Conservation (phyloP, 345 rosid species). For the Pseudoturritis turrita region DNA sequence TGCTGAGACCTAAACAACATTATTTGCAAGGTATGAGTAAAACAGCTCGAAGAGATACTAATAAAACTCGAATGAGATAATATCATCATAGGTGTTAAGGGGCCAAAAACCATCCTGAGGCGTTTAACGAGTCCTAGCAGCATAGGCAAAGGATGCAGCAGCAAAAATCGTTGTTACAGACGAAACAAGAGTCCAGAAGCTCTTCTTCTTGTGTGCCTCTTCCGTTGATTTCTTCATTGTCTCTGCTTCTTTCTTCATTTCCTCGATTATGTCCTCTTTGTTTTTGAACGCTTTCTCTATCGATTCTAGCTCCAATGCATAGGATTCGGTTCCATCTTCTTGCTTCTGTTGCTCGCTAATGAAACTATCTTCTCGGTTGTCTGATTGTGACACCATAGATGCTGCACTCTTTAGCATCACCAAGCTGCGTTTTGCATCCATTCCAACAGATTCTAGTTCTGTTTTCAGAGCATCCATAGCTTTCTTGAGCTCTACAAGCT, state of each 20-base stretch:
- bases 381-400: constrained; percentile 33
- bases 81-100: background rate
- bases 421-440: constrained; percentile 16
- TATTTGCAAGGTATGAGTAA: constrained; percentile 1
- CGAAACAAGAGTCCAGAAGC: constrained; percentile 58
- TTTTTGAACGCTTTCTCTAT: constrained; percentile 50
- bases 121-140: constrained; percentile 44
- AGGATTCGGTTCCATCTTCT: constrained; percentile 36
- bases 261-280: constrained; percentile 47
- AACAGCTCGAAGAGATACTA: constrained; percentile 4
- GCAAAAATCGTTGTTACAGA: constrained; percentile 62
- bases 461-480: constrained; percentile 33
- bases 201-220: constrained; percentile 52
- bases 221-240: constrained; percentile 43
- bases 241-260: constrained; percentile 55
- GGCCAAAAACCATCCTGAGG: background rate
- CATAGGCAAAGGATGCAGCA: constrained; percentile 60
- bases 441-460: constrained; percentile 34
- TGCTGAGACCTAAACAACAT: constrained; percentile 13
- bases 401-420: constrained; percentile 50
- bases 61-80: background rate
- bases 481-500: constrained; percentile 37
- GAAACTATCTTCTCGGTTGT: background rate
- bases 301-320: constrained; percentile 39
- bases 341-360: background rate